phyloP scores from a whole-genome alignment of 257 asterid species.

The Forsythia suspensa region DNA sequence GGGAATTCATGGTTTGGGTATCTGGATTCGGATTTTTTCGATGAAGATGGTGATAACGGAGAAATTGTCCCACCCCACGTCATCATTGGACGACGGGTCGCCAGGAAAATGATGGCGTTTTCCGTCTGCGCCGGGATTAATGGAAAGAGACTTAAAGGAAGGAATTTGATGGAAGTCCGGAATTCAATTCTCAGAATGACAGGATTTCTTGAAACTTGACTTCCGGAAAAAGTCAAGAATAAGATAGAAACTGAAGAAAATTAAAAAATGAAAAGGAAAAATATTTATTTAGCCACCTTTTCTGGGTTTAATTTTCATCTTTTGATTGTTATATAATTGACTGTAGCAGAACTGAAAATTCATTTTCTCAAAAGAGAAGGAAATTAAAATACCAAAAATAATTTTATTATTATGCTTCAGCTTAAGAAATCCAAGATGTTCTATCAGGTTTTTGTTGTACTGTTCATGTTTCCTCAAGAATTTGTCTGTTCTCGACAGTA shows the following conservation, averaged over 20 bases:
- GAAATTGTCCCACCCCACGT: constrained; percentile 87
- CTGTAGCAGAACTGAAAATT: background rate
- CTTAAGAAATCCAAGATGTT: too few relatives aligned
- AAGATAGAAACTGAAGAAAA: background rate
- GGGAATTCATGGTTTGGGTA: constrained; percentile 27
- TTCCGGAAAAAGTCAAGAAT: background rate
- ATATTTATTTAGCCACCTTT: background rate
- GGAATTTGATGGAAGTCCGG: constrained; percentile 72
- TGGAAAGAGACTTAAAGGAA: constrained; percentile 74
- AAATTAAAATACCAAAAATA: background rate
- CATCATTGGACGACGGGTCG: constrained; percentile 64
- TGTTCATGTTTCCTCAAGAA: background rate
- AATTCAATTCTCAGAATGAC: constrained; percentile 73
- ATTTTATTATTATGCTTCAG: too few relatives aligned
- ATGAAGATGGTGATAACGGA: constrained; percentile 19
- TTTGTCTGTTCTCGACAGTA: constrained; percentile 22
- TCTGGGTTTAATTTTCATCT: background rate
- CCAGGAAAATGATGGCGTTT: constrained; percentile 63
- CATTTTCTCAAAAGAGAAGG: background rate
- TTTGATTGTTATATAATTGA: background rate
- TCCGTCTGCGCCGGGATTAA: constrained; percentile 66
- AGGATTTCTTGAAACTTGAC: constrained; percentile 76
- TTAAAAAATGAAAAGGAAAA: background rate
- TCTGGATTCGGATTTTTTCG: constrained; percentile 27
- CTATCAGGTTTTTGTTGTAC: background rate